Percentiles rank a stretch among this genome's conserved stretches.
Conservation (phyloP, 192 early-diverging fungal species). For the Backusella mclennaniae region DNA sequence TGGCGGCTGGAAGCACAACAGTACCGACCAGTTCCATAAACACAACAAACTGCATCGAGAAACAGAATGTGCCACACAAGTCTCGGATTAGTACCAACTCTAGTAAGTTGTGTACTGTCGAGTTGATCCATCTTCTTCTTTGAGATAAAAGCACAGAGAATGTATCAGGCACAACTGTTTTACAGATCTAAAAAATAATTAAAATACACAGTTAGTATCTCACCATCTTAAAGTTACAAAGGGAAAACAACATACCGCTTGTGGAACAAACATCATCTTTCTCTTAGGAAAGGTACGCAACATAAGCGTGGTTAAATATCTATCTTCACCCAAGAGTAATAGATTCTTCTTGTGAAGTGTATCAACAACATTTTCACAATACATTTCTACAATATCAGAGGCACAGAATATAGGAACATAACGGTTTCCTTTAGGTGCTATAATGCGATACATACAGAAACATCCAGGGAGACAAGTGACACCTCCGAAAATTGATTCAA, state of each 20-base stretch:
- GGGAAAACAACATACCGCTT: constrained; percentile 40
- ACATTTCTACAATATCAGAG: constrained; percentile 71
- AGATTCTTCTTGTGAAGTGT: constrained; percentile 75
- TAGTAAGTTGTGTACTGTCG: constrained; percentile 81
- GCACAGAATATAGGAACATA: constrained; percentile 74
- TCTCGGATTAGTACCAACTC: constrained; percentile 81
- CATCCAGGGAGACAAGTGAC: constrained; percentile 73
- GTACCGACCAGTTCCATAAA: constrained; percentile 94
- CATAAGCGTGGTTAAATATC: constrained; percentile 75
- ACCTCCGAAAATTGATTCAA: constrained; percentile 71
- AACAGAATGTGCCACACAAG: constrained; percentile 88
- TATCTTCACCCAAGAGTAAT: constrained; percentile 70
- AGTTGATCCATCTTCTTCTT: constrained; percentile 86
- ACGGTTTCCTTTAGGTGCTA: constrained; percentile 60
- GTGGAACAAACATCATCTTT: constrained; percentile 73
- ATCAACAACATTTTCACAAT: constrained; percentile 66
- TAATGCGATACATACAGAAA: constrained; percentile 77
- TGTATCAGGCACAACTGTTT: constrained; percentile 67
- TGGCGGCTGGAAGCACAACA: constrained; percentile 87
- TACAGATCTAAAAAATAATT: constrained; percentile 52
- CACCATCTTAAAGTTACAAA: background rate
- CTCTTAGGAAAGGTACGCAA: constrained; percentile 67
- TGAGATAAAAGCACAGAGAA: constrained; percentile 73
- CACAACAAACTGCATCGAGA: constrained; percentile 95
- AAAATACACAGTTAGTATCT: background rate